A percentile compares a stretch with the other conserved stretches of the same genome.
Evolutionary conservation across 2,329 filamentous ascomycete species (phyloP).

Genomic region (Aspergillus niger): DNA sequence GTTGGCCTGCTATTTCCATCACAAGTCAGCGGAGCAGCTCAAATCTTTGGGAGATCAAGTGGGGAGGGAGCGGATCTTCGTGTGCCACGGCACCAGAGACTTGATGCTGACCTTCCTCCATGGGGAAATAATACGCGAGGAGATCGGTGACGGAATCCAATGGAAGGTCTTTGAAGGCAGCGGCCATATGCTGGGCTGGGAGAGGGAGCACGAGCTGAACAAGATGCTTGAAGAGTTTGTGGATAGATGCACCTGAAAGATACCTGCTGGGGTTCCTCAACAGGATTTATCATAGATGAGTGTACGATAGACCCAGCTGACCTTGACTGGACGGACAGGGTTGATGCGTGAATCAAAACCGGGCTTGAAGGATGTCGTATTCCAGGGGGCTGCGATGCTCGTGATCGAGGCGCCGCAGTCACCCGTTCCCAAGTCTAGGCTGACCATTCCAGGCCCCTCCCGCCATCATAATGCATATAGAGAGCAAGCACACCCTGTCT

Average conservation of each 20-base stretch:
- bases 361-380: not conserved
- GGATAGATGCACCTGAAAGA: constrained; percentile 34
- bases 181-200: constrained; percentile 74
- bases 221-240: constrained; percentile 61
- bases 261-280: not conserved
- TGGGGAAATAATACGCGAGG: constrained; percentile 66
- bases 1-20: constrained; percentile 76
- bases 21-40: constrained; percentile 70
- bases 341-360: not conserved
- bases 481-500: not conserved
- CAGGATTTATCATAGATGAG: not conserved
- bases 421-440: not conserved
- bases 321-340: not conserved
- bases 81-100: constrained; percentile 75
- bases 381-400: not conserved
- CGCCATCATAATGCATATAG: not conserved
- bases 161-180: constrained; percentile 65
- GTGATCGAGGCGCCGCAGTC: constrained; percentile 3
- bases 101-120: constrained; percentile 76
- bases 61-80: constrained; percentile 71
- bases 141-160: constrained; percentile 61
- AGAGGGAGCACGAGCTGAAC: constrained; percentile 71
- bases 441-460: not conserved
- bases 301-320: not conserved
- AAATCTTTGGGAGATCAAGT: constrained; percentile 66